Percentiles rank a stretch among this genome's conserved stretches.
phyloP scores from a whole-genome alignment of 192 early-diverging fungal species.

The Obelidium mucronatum region DNA sequence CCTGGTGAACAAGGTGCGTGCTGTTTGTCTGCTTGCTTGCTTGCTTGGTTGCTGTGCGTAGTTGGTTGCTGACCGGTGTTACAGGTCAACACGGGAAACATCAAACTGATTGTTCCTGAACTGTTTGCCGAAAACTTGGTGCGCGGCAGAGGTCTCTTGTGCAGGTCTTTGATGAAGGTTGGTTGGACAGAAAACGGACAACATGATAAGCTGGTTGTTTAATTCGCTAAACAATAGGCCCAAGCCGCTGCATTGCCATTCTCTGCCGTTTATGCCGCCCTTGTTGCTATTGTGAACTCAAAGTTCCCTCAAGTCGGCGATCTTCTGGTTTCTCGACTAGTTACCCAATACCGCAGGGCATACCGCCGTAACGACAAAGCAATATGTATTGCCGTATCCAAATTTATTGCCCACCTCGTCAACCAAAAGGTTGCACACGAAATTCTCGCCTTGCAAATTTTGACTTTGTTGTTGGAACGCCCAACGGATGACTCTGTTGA shows the following conservation, averaged over 20 bases:
- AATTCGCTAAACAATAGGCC: constrained; percentile 49
- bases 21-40: neutral
- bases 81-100: constrained; percentile 82
- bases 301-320: constrained; percentile 93
- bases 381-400: constrained; percentile 80
- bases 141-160: constrained; percentile 87
- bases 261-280: constrained; percentile 89
- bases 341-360: constrained; percentile 88
- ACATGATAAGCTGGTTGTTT: neutral
- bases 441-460: constrained; percentile 85
- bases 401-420: constrained; percentile 91
- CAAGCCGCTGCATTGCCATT: constrained; percentile 87
- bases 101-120: constrained; percentile 89
- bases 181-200: too few species aligned
- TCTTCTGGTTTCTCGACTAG: constrained; percentile 81
- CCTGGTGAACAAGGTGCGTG: constrained; percentile 81
- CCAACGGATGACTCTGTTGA: constrained; percentile 96
- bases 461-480: constrained; percentile 81
- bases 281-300: constrained; percentile 90
- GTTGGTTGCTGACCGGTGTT: neutral
- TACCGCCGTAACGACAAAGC: constrained; percentile 93
- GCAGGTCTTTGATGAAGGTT: constrained; percentile 83
- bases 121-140: constrained; percentile 91
- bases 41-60: neutral
- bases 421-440: constrained; percentile 92